Evolutionary conservation across 768 basidiomycete genomes (phyloP).

Genomic region (Boletus barrowsii): DNA sequence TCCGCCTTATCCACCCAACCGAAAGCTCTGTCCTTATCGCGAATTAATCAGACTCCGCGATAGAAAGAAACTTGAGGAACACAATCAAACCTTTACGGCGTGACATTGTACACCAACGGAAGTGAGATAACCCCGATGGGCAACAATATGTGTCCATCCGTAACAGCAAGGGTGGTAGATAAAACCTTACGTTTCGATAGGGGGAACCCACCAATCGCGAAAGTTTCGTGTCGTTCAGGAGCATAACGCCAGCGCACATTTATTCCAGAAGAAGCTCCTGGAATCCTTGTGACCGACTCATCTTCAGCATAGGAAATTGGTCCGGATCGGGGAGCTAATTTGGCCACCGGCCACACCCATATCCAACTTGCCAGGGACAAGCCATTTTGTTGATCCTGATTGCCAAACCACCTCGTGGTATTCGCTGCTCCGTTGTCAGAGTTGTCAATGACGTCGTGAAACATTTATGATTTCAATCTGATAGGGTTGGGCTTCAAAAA

Average conservation of each 20-base stretch:
- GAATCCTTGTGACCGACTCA: conserved; percentile 10
- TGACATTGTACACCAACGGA: neutral
- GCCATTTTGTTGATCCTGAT: neutral
- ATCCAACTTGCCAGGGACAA: neutral
- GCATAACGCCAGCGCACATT: conserved; percentile 7
- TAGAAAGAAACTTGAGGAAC: neutral
- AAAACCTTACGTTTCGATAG: conserved; percentile 5
- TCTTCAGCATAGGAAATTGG: conserved; percentile 2
- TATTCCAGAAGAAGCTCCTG: conserved; percentile 12
- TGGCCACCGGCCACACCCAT: conserved; percentile 15
- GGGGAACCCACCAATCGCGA: conserved; percentile 24
- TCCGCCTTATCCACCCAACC: conserved; percentile 21
- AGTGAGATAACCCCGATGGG: conserved; percentile 4
- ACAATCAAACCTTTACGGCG: neutral
- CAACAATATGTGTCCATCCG: neutral
- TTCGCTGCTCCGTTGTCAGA: conserved; percentile 8
- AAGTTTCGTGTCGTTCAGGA: conserved; percentile 11
- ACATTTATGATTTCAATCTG: neutral
- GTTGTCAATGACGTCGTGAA: neutral
- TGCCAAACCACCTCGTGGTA: neutral
- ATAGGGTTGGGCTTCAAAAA: neutral
- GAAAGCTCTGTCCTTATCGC: conserved; percentile 22
- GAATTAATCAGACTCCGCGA: conserved; percentile 2
- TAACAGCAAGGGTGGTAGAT: neutral
- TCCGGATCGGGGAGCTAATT: conserved; percentile 13